Base-by-base conservation (phyloP, 73 alveolate genomes). In the Symbiodinium natans region DNA sequence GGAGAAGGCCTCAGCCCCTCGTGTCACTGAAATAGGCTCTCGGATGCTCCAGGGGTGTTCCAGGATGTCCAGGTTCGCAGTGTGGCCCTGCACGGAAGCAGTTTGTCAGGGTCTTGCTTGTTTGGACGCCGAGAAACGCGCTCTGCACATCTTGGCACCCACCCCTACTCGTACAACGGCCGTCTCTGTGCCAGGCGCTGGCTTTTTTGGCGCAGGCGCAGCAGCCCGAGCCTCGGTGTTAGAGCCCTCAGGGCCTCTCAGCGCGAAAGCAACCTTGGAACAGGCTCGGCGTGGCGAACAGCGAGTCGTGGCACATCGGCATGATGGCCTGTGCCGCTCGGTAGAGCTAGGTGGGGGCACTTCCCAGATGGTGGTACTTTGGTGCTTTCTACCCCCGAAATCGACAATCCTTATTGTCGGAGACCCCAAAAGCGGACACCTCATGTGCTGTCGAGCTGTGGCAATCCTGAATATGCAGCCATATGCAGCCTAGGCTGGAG, bases 231-330 rank as follows among this genome's bases (percentile, higher is more conserved):
- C 41, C 54, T 52, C 52, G 11, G n/a, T 15, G 8, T 9, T 63
- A 21, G 77, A 5, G 68, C 13, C 27, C 21, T 13, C 68, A 27
- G 68, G 68, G 68, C 6, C 29, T 13, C 21, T 52, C 2, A 0
- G 17, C 10, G 17, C 29, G 56, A 5, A 43, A 46, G 59, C 59
- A 46, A 6, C 21, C 13, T 6, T 13, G 6, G 63, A 17, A 21
- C 38, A 88, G 95, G 86, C 25, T 63, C 46, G 74, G 42, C 19
- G 95, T 88, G 85, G 95, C 95, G n/a, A 88, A 88, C 74, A 83
- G 86, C 36, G 95, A 88, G 74, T 88, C 95, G 48, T 88, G 95
- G 95, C 85, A 88, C 43, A 88, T 88, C 34, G 95, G 95, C 86
- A 88, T 88, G 95, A 88, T 88, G 95, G 95, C 95, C 85, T 88